Conservation (phyloP, 768 basidiomycete genomes). For the Collybia mongolica region DNA sequence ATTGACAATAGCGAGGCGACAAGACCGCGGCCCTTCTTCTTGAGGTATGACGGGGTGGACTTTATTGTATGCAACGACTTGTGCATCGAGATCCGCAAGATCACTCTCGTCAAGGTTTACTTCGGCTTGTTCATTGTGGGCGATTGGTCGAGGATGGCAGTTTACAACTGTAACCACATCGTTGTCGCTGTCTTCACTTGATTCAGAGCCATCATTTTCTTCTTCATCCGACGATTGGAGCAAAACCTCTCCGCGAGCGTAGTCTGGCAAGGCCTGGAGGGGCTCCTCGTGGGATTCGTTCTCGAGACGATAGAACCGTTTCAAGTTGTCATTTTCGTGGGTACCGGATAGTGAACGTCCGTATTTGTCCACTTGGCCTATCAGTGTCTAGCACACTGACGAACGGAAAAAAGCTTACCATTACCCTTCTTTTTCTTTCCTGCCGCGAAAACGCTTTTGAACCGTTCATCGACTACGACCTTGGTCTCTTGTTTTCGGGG, state of each 20-base stretch:
- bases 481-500: slow-evolving; percentile 80
- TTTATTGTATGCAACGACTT: slow-evolving; percentile 61
- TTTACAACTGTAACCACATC: slow-evolving; percentile 52
- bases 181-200: slow-evolving; percentile 45
- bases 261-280: slow-evolving; percentile 54
- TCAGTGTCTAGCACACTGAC: background rate
- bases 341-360: slow-evolving; percentile 69
- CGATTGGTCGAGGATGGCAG: slow-evolving; percentile 40
- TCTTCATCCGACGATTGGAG: slow-evolving; percentile 88
- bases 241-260: slow-evolving; percentile 86
- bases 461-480: slow-evolving; percentile 89
- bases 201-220: slow-evolving; percentile 34
- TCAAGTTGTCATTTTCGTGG: slow-evolving; percentile 73
- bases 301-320: slow-evolving; percentile 78
- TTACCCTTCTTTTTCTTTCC: slow-evolving; percentile 31
- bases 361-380: slow-evolving; percentile 84
- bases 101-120: slow-evolving; percentile 82
- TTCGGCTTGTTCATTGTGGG: slow-evolving; percentile 44
- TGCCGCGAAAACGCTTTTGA: slow-evolving; percentile 71
- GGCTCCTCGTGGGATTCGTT: slow-evolving; percentile 30
- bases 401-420: slow-evolving; percentile 1
- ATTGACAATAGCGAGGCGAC: slow-evolving; percentile 87
- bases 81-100: slow-evolving; percentile 70
- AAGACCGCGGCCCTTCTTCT: slow-evolving; percentile 48
- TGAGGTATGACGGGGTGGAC: slow-evolving; percentile 43